Conservation (phyloP, 345 rosid species). For the Ceriops tagal region DNA sequence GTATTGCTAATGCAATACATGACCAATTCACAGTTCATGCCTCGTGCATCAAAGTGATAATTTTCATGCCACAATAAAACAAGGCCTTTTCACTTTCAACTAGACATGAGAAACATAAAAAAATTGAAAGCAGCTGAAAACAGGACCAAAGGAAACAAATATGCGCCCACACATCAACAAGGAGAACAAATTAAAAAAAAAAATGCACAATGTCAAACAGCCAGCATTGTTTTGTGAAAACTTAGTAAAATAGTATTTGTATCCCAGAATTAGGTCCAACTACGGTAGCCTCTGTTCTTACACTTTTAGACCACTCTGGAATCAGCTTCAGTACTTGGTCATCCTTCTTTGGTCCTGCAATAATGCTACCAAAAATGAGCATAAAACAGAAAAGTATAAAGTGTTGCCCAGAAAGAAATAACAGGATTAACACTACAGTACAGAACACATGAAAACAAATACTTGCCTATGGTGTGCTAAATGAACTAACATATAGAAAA, state of each 20-base stretch:
- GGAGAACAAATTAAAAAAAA: not conserved
- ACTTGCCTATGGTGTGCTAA: not conserved
- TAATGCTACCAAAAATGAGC: conserved; percentile 20
- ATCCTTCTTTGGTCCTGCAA: conserved; percentile 52
- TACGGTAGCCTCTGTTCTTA: conserved; percentile 38
- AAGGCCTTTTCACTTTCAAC: not conserved
- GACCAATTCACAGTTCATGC: too few species aligned
- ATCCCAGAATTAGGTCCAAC: not conserved
- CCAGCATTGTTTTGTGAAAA: not conserved
- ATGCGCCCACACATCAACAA: not conserved
- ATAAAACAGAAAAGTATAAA: conserved; percentile 4
- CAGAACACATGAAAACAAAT: too few species aligned
- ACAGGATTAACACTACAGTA: too few species aligned
- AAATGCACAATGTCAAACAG: not conserved
- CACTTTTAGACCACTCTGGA: conserved; percentile 76
- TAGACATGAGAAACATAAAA: not conserved
- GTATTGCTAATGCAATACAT: too few species aligned
- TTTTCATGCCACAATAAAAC: too few species aligned
- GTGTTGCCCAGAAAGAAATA: not conserved
- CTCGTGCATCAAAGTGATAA: too few species aligned
- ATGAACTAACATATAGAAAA: not conserved
- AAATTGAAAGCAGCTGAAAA: not conserved
- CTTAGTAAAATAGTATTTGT: not conserved
- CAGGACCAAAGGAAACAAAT: not conserved
- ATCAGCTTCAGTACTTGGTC: conserved; percentile 62